Conservation (phyloP, 495 filamentous ascomycete species). For the Podospora pseudocomata region DNA sequence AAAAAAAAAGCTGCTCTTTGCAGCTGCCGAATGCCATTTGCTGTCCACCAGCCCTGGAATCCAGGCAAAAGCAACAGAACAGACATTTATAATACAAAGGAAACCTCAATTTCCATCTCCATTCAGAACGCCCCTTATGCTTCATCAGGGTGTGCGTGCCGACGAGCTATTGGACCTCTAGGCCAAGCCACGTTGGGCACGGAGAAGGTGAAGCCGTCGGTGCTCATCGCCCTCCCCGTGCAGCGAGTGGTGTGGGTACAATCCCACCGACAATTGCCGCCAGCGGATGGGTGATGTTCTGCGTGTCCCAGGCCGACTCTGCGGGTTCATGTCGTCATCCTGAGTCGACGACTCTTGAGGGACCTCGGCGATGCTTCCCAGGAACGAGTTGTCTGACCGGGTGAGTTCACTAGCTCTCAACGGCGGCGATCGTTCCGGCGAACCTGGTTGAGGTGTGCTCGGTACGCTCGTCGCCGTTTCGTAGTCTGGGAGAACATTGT, state of each 20-base stretch:
- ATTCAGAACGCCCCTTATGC: not conserved
- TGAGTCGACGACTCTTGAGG: conserved; percentile 12
- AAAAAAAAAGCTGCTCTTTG: not conserved
- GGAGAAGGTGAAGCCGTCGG: conserved; percentile 28
- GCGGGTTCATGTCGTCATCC: not conserved
- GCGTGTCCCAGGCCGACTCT: conserved; percentile 8
- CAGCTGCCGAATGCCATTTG: not conserved
- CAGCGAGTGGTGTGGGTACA: conserved; percentile 11
- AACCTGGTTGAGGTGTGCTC: not conserved
- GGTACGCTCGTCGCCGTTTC: not conserved
- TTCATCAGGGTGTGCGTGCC: not conserved
- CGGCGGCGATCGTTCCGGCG: not conserved
- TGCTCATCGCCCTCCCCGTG: conserved; percentile 26
- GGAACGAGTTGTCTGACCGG: conserved; percentile 20
- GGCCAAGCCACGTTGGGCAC: conserved; percentile 28
- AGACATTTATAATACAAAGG: not conserved
- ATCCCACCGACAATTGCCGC: conserved; percentile 21
- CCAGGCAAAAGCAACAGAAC: not conserved
- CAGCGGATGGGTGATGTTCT: conserved; percentile 15
- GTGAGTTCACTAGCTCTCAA: not conserved
- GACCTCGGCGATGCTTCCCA: conserved; percentile 33
- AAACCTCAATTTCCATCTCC: not conserved
- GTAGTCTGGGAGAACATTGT: not conserved
- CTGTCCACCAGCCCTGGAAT: not conserved
- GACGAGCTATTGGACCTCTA: conserved; percentile 11